phyloP scores from a whole-genome alignment of 495 filamentous ascomycete genomes.

The Daldinia caldariorum region DNA sequence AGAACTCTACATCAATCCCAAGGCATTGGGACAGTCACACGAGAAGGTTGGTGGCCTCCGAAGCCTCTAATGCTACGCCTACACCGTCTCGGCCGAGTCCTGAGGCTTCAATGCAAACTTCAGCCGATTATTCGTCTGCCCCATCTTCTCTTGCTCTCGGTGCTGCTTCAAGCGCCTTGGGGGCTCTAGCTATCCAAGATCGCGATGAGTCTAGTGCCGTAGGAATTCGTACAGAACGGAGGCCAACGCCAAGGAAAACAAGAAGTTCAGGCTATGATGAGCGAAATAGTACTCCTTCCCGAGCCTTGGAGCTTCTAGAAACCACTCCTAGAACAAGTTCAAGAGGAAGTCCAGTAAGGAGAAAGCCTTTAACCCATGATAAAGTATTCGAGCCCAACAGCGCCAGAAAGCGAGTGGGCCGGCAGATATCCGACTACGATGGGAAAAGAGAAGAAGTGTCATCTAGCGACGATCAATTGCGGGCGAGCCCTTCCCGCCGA shows the following conservation, averaged over 20 bases:
- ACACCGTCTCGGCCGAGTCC: conserved; percentile 37
- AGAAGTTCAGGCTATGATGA: conserved; percentile 18
- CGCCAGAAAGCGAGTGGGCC: conserved; percentile 31
- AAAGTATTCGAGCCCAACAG: conserved; percentile 39
- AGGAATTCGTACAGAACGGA: conserved; percentile 26
- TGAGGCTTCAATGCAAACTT: conserved; percentile 40
- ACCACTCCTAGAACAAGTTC: conserved; percentile 13
- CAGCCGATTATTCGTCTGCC: conserved; percentile 38
- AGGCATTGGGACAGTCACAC: conserved; percentile 58
- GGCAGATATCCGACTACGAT: conserved; percentile 21
- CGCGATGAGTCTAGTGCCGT: conserved; percentile 29
- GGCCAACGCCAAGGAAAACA: conserved; percentile 23
- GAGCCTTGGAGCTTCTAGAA: conserved; percentile 23
- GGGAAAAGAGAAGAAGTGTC: conserved; percentile 22
- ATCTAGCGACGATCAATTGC: conserved; percentile 39
- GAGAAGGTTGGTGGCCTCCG: conserved; percentile 51
- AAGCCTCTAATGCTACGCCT: conserved; percentile 38
- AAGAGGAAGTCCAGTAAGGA: conserved; percentile 21
- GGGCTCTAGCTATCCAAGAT: conserved; percentile 47
- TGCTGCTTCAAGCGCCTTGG: conserved; percentile 60
- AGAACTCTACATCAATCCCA: conserved; percentile 40
- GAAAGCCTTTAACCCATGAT: conserved; percentile 27
- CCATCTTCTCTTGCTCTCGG: conserved; percentile 55
- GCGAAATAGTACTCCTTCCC: conserved; percentile 21
- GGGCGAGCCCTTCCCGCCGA: conserved; percentile 13